Evolutionary conservation across 768 basidiomycete genomes (phyloP), one percentile per base, ranked within the genome.

Genomic region (Pleurotus tuber-regium): DNA sequence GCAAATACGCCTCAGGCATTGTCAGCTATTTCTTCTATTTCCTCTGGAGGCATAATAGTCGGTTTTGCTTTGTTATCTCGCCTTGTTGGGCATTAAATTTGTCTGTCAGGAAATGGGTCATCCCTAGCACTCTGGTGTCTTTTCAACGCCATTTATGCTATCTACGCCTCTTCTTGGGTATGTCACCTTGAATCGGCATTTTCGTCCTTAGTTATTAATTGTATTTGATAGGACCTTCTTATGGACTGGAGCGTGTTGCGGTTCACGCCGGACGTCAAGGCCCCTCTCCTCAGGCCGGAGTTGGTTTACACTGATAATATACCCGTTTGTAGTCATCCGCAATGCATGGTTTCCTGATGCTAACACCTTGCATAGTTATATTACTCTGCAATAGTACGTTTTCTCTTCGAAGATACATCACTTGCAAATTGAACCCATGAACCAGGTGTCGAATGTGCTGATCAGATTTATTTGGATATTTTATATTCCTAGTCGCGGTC

Each of bases 171-270:
- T 35, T 64, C 80, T 30, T 98, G 97, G 95, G 93, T 90, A 61
- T 47, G 82, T 31, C 18, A 6, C 58, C 52, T 28, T 18, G 30
- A 9, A 21, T 23, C 57, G 18, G 11, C 4, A 10, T 53, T 25
- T 23, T 35, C 2, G 21, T 10, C 16, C 30, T 10, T 3, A 10
- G 12, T 24, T 47, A 36, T 36, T 30, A 14, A 23, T 36, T 46
- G 8, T 19, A 19, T 11, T 47, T 44, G n/a, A 1, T 56, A 91
- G 92, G 93, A 97, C 59, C 65, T 92, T 26, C 62, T 87, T 8
- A 89, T 95, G 82, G 96, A 98, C 65, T 98, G 96, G 96, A 91
- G 89, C 1, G 63, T 98, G 38, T 70, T 92, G 36, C 46, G 46
- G 10, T 35, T 48, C 46, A 75, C 80, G 51, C 73, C 77, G 3